A percentile compares a stretch with the other conserved stretches of the same genome.
Conservation (phyloP, 169 alveolate species). For the Plasmodium gallinaceum region DNA sequence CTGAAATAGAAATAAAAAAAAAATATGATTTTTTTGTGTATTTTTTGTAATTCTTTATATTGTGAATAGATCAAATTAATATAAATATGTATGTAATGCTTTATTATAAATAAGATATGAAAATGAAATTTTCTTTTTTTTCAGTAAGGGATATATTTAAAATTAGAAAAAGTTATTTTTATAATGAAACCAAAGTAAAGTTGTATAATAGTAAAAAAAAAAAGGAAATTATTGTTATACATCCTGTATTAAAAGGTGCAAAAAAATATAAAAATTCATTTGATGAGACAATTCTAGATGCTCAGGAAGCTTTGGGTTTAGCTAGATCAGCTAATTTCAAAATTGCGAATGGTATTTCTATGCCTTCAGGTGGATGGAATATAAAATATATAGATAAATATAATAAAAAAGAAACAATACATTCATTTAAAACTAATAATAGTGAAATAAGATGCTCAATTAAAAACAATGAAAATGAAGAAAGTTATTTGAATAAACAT, state of each 20-base stretch:
- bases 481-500: background rate
- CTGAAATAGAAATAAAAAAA: background rate
- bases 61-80: background rate
- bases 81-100: background rate
- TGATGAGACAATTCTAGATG: conserved; percentile 58
- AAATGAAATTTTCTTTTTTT: background rate
- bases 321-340: conserved; percentile 73
- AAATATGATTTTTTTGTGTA: no score
- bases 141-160: conserved; percentile 4
- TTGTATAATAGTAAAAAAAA: background rate
- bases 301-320: conserved; percentile 75
- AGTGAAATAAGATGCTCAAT: background rate
- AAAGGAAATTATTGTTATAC: conserved; percentile 73
- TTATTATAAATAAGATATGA: background rate
- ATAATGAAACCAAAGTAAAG: conserved; percentile 8
- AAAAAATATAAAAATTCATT: conserved; percentile 19
- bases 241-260: conserved; percentile 44
- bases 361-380: conserved; percentile 76
- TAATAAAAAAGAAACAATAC: conserved; percentile 2
- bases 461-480: background rate
- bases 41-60: no score
- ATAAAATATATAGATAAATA: background rate
- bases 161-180: conserved; percentile 23
- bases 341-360: conserved; percentile 67
- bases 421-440: background rate